Evolutionary conservation across 331 rosid species (phyloP).

Genomic region (Dryas integrifolia): DNA sequence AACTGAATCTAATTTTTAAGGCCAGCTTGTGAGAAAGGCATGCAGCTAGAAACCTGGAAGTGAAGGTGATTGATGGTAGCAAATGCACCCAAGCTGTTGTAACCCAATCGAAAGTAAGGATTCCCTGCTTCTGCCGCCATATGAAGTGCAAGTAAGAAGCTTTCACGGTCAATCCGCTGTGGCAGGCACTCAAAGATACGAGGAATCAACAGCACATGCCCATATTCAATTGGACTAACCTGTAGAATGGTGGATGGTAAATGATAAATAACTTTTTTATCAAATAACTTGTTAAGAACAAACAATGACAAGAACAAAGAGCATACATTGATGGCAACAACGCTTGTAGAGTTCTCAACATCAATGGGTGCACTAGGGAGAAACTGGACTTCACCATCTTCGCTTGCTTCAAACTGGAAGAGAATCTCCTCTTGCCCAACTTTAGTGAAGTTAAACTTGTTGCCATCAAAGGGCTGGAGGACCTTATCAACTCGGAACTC

Average conservation of each 20-base stretch:
- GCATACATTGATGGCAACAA: conserved; percentile 89
- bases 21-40: conserved; percentile 2
- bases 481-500: conserved; percentile 95
- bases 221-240: conserved; percentile 99
- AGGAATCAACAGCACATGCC: conserved; percentile 93
- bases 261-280: not conserved
- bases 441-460: conserved; percentile 89
- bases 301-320: conserved; percentile 12
- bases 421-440: conserved; percentile 97
- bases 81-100: conserved; percentile 98
- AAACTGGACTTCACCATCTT: conserved; percentile 72
- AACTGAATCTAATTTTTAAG: conserved; percentile 1
- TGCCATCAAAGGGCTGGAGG: conserved; percentile 88
- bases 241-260: conserved; percentile 36
- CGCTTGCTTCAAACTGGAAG: conserved; percentile 76
- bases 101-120: conserved; percentile 83
- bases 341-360: conserved; percentile 70
- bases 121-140: conserved; percentile 84
- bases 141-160: conserved; percentile 84
- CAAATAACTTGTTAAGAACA: not conserved
- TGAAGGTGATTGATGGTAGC: conserved; percentile 99
- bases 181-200: conserved; percentile 73
- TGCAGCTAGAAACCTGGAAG: conserved; percentile 64
- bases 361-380: conserved; percentile 74
- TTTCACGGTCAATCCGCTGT: conserved; percentile 79